These are phyloP conservation scores for Mycena haematopus DNA, from an alignment of 768 basidiomycete species.

Conservation along the genomic window DNA sequence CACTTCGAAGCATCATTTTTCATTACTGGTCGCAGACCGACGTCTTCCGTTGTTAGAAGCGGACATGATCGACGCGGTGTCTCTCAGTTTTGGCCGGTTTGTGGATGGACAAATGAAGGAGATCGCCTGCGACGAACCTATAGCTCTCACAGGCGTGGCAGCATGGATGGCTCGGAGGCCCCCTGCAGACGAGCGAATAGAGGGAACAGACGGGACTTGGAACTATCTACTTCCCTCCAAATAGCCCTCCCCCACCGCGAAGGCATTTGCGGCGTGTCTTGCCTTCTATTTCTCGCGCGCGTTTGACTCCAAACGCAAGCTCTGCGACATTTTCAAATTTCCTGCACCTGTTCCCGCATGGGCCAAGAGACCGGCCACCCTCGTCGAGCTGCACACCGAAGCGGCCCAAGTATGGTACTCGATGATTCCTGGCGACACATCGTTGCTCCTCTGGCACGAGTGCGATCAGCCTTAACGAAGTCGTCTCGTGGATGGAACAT, in stretches of 20 bases:
- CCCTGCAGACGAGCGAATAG: too few species aligned
- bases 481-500: background rate
- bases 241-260: background rate
- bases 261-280: background rate
- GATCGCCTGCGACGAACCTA: background rate
- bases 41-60: background rate
- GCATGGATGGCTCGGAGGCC: background rate
- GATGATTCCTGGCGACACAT: background rate
- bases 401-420: background rate
- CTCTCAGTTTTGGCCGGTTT: background rate
- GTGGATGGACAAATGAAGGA: background rate
- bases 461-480: background rate
- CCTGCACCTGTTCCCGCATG: background rate
- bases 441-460: background rate
- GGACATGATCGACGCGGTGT: background rate
- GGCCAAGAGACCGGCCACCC: background rate
- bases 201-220: too few species aligned
- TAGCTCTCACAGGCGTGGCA: background rate
- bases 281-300: background rate
- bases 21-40: background rate
- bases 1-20: background rate
- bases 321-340: background rate
- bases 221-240: background rate
- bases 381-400: background rate
- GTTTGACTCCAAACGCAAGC: background rate